These are phyloP conservation scores for Escovopsis sp. DNA, from an alignment of 2,329 filamentous ascomycete genomes.

Conservation along the genomic window DNA sequence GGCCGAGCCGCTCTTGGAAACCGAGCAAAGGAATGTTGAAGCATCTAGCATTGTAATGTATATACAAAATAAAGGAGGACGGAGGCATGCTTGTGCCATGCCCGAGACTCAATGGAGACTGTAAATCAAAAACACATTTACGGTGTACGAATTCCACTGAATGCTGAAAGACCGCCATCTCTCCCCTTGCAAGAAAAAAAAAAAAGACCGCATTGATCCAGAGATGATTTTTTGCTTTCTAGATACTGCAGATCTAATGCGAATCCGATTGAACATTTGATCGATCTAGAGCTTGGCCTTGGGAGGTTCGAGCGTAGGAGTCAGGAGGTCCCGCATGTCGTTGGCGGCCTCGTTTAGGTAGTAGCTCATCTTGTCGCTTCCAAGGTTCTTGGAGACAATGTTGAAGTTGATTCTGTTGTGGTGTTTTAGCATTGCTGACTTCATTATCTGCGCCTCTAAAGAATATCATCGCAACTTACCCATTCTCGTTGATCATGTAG, in stretches of 20 bases:
- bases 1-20: background rate
- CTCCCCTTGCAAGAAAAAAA: too few relatives aligned
- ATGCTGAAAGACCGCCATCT: too few relatives aligned
- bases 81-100: background rate
- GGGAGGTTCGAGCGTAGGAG: constrained; percentile 61
- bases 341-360: constrained; percentile 87
- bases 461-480: constrained; percentile 28
- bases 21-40: background rate
- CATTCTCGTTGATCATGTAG: constrained; percentile 99
- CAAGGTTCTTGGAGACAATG: constrained; percentile 84
- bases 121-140: too few relatives aligned
- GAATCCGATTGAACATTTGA: too few relatives aligned
- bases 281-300: constrained; percentile 69
- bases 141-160: too few relatives aligned
- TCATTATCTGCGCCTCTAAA: background rate
- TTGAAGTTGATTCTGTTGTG: constrained; percentile 79
- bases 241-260: too few relatives aligned
- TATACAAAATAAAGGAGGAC: background rate
- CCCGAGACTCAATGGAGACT: too few relatives aligned
- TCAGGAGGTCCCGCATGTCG: constrained; percentile 76
- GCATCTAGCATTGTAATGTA: background rate
- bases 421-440: constrained; percentile 4
- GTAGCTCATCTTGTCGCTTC: constrained; percentile 85
- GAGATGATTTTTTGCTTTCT: background rate
- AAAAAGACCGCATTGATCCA: background rate